These are phyloP conservation scores for Emericellopsis terricola DNA, from an alignment of 495 filamentous ascomycete species.

Conservation along the genomic window DNA sequence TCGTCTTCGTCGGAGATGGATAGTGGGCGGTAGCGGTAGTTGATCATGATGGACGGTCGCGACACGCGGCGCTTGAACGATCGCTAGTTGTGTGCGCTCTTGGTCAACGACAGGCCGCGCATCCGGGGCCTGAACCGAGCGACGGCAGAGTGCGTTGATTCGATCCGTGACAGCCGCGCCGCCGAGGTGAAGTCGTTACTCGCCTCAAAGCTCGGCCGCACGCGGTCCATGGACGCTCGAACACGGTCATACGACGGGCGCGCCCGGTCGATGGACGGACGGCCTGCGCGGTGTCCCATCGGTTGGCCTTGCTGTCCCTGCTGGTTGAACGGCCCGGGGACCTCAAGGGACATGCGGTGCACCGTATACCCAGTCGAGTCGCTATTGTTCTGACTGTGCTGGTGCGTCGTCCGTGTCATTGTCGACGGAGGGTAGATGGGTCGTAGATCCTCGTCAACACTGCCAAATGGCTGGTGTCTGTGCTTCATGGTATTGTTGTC, in stretches of 20 bases:
- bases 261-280: slow-evolving; percentile 47
- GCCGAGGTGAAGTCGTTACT: slow-evolving; percentile 84
- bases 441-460: slow-evolving; percentile 61
- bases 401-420: slow-evolving; percentile 58
- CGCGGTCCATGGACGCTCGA: slow-evolving; percentile 52
- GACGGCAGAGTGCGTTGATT: slow-evolving; percentile 42
- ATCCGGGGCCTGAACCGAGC: slow-evolving; percentile 9
- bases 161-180: slow-evolving; percentile 63
- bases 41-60: too few relatives aligned
- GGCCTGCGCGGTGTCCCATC: slow-evolving; percentile 14
- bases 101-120: slow-evolving; percentile 17
- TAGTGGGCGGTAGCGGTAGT: too few relatives aligned
- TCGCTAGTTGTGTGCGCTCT: slow-evolving; percentile 8
- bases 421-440: slow-evolving; percentile 79
- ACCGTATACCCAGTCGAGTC: slow-evolving; percentile 85
- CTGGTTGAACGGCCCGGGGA: slow-evolving; percentile 6
- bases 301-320: too few relatives aligned
- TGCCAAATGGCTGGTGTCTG: slow-evolving; percentile 39
- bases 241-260: slow-evolving; percentile 66
- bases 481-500: too few relatives aligned
- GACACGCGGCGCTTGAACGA: background rate
- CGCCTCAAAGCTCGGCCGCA: slow-evolving; percentile 63
- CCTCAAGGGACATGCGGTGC: slow-evolving; percentile 33
- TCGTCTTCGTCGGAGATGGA: background rate
- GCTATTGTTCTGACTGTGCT: slow-evolving; percentile 76